phyloP scores from a whole-genome alignment of 1,284 basidiomycete species.

The Quambalaria eucalypti region DNA sequence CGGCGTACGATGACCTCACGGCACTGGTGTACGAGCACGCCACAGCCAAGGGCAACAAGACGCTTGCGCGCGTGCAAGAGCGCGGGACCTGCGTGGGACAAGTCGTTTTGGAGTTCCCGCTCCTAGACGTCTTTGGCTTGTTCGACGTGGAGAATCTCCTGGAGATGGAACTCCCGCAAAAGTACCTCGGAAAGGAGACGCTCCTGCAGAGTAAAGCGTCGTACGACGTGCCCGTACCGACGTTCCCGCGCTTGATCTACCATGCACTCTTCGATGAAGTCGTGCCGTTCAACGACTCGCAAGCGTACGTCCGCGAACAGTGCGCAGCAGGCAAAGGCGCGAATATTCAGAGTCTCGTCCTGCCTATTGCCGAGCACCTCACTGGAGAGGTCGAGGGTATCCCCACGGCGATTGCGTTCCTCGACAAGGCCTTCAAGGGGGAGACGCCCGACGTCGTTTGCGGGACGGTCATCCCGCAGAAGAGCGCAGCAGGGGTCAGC shows the following conservation, averaged over 20 bases:
- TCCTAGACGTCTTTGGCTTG: constrained; percentile 15
- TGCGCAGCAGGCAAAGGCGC: constrained; percentile 31
- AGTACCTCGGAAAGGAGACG: constrained; percentile 15
- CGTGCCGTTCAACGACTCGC: constrained; percentile 22
- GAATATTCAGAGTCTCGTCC: constrained; percentile 22
- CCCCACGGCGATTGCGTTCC: constrained; percentile 13
- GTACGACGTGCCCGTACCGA: constrained; percentile 20
- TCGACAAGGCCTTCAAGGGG: constrained; percentile 17
- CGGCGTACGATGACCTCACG: constrained; percentile 18
- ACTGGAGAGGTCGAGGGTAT: constrained; percentile 17
- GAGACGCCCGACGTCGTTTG: constrained; percentile 14
- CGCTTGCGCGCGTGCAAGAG: constrained; percentile 9
- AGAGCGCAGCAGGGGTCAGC: too few relatives aligned
- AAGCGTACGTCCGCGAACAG: constrained; percentile 28
- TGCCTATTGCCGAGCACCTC: constrained; percentile 21
- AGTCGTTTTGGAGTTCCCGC: constrained; percentile 11
- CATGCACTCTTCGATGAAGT: constrained; percentile 36
- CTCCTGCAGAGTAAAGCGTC: constrained; percentile 15
- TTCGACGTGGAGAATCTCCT: constrained; percentile 20
- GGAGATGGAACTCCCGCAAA: constrained; percentile 9
- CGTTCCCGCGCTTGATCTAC: constrained; percentile 29
- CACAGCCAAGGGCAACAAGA: constrained; percentile 11
- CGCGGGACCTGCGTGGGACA: constrained; percentile 14
- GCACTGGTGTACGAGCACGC: constrained; percentile 8
- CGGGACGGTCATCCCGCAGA: constrained; percentile 4